Conservation (phyloP, 1,139 yeast species). For the Blastobotrys apis region DNA sequence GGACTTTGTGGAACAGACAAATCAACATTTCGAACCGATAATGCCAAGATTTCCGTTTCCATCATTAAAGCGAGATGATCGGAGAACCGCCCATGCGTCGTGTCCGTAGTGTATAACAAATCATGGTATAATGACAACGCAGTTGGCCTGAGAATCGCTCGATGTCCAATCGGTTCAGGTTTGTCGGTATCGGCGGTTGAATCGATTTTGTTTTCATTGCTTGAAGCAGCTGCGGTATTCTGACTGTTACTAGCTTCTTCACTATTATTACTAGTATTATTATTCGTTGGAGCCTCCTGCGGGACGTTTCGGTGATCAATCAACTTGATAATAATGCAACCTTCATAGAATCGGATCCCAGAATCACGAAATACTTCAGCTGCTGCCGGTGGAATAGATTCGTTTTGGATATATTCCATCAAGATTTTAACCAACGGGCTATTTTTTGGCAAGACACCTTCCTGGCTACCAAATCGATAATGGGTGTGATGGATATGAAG, state of each 20-base stretch:
- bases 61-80: slow-evolving; percentile 71
- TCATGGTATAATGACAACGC: slow-evolving; percentile 81
- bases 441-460: slow-evolving; percentile 74
- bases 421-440: slow-evolving; percentile 74
- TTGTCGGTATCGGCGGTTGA: too few species aligned
- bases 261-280: slow-evolving; percentile 5
- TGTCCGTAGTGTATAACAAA: slow-evolving; percentile 76
- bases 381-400: slow-evolving; percentile 83
- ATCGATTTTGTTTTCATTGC: neutral
- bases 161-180: slow-evolving; percentile 48
- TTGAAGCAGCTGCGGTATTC: slow-evolving; percentile 1
- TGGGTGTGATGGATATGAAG: slow-evolving; percentile 89
- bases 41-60: slow-evolving; percentile 78
- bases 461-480: slow-evolving; percentile 72
- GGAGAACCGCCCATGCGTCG: slow-evolving; percentile 60
- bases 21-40: slow-evolving; percentile 73
- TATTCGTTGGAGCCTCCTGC: neutral
- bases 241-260: slow-evolving; percentile 5
- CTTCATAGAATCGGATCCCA: slow-evolving; percentile 78
- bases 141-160: slow-evolving; percentile 75
- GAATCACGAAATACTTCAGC: slow-evolving; percentile 86
- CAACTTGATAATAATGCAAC: slow-evolving; percentile 78
- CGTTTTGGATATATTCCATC: slow-evolving; percentile 70
- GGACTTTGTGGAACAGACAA: slow-evolving; percentile 53
- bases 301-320: slow-evolving; percentile 59